Evolutionary conservation across 2,329 filamentous ascomycete species (phyloP), one percentile per base, ranked within the genome.

Genomic region (Metarhizium guizhouense): DNA sequence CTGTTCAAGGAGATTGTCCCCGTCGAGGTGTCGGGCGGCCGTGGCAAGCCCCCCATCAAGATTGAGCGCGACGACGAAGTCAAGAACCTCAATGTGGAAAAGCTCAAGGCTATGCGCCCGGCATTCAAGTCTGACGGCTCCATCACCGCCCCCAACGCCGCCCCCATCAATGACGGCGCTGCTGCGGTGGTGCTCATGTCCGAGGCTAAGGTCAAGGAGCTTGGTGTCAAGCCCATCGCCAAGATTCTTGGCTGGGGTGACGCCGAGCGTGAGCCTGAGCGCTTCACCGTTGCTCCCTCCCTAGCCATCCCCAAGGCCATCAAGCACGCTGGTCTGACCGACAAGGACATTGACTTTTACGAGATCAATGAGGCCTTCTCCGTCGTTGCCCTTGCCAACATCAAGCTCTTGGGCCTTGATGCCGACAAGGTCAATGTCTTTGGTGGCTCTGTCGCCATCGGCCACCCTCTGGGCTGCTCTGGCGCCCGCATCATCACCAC

Each of bases 281-380:
- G 94, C 72, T 99, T 99, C 83, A 99, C 94, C 62, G 94, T 91
- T 51, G 88, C 94, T 8, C 94, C 94, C 10, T 83, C 94, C 20
- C 83, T 97, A 56, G 94, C 94, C 62, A 95, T 99, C 65, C 94
- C 94, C 71, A 99, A 97, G 81, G 94, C 94, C 57, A 83, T 99
- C 68, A 91, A 93, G 81, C 93, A 99, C 75, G 94, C 94, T 59
- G 88, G 89, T 60, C 76, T 99, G 59, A 82, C 84, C 56, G 81
- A 85, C 63, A 83, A 86, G 60, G 80, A 89, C 57, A 81, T 99
- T 57, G 93, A 97, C 67, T 94, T 85, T 64, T 99, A 94, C 73
- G 94, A 99, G 80, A 96, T 99, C 80, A 99, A 99, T 79, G 94
- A 99, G 80, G 94, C 94, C 47, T 99, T 99, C 80, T 94, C 89